Base-by-base conservation (phyloP, 2,329 filamentous ascomycete genomes). In the Alternaria sp. region DNA sequence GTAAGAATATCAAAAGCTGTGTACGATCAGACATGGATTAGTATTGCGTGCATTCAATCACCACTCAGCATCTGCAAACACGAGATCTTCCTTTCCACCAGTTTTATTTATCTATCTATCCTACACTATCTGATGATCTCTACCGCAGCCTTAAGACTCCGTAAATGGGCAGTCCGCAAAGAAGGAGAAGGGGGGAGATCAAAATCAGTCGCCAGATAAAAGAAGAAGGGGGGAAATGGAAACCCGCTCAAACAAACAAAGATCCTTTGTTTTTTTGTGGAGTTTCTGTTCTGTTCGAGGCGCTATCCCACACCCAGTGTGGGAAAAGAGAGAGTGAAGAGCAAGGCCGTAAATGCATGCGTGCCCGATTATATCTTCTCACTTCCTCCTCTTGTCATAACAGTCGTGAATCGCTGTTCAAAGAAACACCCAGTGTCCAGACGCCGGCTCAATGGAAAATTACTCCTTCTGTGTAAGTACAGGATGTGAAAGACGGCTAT, bases 121-220 rank as follows among this genome's bases (percentile, higher is more conserved):
- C 61, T 76, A 75, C 70, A 76, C 66, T 76, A 73, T 72, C 69
- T 76, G 73, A 75, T 66, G 73, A 76, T 63, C 75, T 78, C 75
- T 70, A 76, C 75, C 75, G 61, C 66, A 62, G 65, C 74, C 67
- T 69, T 49, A 37, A 59, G 59, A 69, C 68, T 69, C 63, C 63
- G 58, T 54, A 61, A 30, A 61, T 65, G 61, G 47, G 44, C 30
- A 41, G 37, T 41, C 37, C 20, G 30, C 28, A 44, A 25, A 64
- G 53, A 70, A 63, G 58, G 59, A 71, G 64, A 73, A 72, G 71
- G 76, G 76, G 76, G 76, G 76, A 77, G 73, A 74, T 75, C 69
- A 44, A 70, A 76, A 73, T 69, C 73, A 73, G 71, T 68, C 58
- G 60, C 66, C 65, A 55, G 61, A 63, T 37, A 21, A 41, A 53